Percentiles rank a stretch among this genome's conserved stretches.
phyloP scores from a whole-genome alignment of 768 basidiomycete genomes.

The Kockovaella imperatae region DNA sequence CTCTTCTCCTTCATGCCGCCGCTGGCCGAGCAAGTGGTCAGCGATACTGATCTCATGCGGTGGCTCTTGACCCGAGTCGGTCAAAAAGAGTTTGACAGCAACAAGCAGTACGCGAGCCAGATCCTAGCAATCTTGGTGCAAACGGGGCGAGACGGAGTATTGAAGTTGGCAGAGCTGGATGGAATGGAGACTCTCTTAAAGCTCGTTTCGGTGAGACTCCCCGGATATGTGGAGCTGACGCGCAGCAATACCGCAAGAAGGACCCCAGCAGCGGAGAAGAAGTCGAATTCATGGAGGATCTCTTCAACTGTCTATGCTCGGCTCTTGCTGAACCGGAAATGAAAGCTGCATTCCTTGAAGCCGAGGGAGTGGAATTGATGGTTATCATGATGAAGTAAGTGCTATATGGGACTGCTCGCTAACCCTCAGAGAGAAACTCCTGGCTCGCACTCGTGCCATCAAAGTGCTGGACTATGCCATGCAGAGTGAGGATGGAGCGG shows the following conservation, averaged over 20 bases:
- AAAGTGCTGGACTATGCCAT: slow-evolving; percentile 87
- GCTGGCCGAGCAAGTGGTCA: slow-evolving; percentile 61
- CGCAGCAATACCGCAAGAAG: slow-evolving; percentile 73
- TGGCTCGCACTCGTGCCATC: slow-evolving; percentile 73
- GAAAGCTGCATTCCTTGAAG: slow-evolving; percentile 73
- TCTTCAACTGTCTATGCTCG: slow-evolving; percentile 85
- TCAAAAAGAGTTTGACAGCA: slow-evolving; percentile 71
- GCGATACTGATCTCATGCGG: slow-evolving; percentile 63
- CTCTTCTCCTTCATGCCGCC: slow-evolving; percentile 75
- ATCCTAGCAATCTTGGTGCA: slow-evolving; percentile 85
- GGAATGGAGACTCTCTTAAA: slow-evolving; percentile 72
- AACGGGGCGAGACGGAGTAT: slow-evolving; percentile 59
- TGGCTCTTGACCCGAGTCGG: slow-evolving; percentile 76
- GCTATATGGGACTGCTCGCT: slow-evolving; percentile 1
- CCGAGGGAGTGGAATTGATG: slow-evolving; percentile 94
- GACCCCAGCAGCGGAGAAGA: slow-evolving; percentile 85
- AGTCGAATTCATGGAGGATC: slow-evolving; percentile 94
- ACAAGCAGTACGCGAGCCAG: slow-evolving; percentile 87
- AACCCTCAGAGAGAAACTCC: slow-evolving; percentile 63
- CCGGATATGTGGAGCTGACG: background rate
- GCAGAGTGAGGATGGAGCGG: slow-evolving; percentile 60
- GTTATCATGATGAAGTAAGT: slow-evolving; percentile 92
- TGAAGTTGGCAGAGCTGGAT: slow-evolving; percentile 61
- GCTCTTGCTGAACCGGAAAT: slow-evolving; percentile 67
- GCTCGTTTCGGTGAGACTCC: slow-evolving; percentile 63